These are phyloP conservation scores for Sclerotinia nivalis DNA, from an alignment of 2,329 filamentous ascomycete genomes.

Conservation along the genomic window DNA sequence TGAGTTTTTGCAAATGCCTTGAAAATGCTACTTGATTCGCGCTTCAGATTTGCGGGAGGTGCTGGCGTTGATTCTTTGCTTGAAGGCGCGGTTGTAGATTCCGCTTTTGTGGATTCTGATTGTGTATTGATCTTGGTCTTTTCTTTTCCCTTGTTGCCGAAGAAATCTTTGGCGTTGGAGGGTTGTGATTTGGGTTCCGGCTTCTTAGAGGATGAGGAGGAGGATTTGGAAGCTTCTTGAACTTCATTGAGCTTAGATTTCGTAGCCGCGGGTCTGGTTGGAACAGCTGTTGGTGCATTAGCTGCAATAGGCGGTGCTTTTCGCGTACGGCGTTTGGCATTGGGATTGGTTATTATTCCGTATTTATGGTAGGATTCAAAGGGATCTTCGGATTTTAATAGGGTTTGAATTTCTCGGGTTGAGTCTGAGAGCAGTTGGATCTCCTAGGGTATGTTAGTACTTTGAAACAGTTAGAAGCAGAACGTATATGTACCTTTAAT, in stretches of 20 bases:
- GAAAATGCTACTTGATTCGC: slow-evolving; percentile 66
- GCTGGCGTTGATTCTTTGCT: slow-evolving; percentile 36
- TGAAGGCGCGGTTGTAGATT: slow-evolving; percentile 26
- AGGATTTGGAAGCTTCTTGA: slow-evolving; percentile 26
- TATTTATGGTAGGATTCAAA: slow-evolving; percentile 61
- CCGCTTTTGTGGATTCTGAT: slow-evolving; percentile 22
- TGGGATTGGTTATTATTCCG: slow-evolving; percentile 72
- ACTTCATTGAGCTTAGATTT: slow-evolving; percentile 23
- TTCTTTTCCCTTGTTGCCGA: slow-evolving; percentile 42
- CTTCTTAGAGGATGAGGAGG: slow-evolving; percentile 22
- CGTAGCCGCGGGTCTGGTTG: slow-evolving; percentile 25
- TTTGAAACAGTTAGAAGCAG: not conserved
- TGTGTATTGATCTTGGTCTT: slow-evolving; percentile 29
- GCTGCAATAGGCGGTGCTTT: slow-evolving; percentile 38
- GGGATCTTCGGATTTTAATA: slow-evolving; percentile 59
- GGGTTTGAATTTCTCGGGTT: slow-evolving; percentile 60
- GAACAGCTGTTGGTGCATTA: slow-evolving; percentile 27
- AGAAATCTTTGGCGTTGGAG: slow-evolving; percentile 42
- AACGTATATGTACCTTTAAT: slow-evolving; percentile 54
- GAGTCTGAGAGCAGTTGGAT: slow-evolving; percentile 71
- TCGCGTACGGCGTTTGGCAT: slow-evolving; percentile 54
- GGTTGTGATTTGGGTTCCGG: slow-evolving; percentile 33
- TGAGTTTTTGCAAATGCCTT: slow-evolving; percentile 75
- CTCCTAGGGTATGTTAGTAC: slow-evolving; percentile 46
- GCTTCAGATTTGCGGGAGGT: slow-evolving; percentile 50